Percentiles rank a stretch among this genome's conserved stretches.
Conservation (phyloP, 2,329 filamentous ascomycete genomes). For the Graphilbum sp. region DNA sequence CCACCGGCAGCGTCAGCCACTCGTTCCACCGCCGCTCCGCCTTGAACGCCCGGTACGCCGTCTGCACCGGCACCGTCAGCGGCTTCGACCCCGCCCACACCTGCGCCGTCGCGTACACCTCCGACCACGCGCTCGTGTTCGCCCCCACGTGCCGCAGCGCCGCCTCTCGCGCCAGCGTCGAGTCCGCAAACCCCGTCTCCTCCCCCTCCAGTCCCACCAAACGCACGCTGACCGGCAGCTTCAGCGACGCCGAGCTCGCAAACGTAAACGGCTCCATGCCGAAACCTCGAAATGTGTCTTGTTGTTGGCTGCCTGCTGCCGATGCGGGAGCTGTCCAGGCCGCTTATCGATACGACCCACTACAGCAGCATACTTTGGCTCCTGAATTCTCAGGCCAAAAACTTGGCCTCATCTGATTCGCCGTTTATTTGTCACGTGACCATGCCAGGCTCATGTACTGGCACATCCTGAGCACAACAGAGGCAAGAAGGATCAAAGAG, state of each 20-base stretch:
- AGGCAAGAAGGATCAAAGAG: too few species aligned
- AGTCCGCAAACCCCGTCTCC: constrained; percentile 58
- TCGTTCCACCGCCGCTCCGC: constrained; percentile 72
- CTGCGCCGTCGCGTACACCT: constrained; percentile 85
- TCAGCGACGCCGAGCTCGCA: constrained; percentile 71
- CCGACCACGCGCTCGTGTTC: constrained; percentile 60
- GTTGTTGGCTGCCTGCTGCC: too few species aligned
- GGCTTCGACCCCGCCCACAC: constrained; percentile 95
- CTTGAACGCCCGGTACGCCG: constrained; percentile 82
- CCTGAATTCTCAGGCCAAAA: too few species aligned
- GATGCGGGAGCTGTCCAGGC: not conserved
- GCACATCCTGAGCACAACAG: too few species aligned
- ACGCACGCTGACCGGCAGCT: constrained; percentile 53
- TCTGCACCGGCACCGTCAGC: constrained; percentile 80
- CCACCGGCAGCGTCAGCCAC: constrained; percentile 79
- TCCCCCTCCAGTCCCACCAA: constrained; percentile 64
- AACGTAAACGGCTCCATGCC: constrained; percentile 92
- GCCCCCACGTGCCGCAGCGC: constrained; percentile 79
- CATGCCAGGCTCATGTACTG: too few species aligned
- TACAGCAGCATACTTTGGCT: too few species aligned
- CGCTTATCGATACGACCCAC: too few species aligned
- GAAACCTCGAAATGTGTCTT: too few species aligned
- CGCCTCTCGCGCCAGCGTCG: constrained; percentile 60
- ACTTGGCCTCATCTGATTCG: too few species aligned
- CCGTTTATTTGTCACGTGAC: too few species aligned